Evolutionary conservation across 805 yeast species (phyloP).

Genomic region (Yamadazyma endophytica): DNA sequence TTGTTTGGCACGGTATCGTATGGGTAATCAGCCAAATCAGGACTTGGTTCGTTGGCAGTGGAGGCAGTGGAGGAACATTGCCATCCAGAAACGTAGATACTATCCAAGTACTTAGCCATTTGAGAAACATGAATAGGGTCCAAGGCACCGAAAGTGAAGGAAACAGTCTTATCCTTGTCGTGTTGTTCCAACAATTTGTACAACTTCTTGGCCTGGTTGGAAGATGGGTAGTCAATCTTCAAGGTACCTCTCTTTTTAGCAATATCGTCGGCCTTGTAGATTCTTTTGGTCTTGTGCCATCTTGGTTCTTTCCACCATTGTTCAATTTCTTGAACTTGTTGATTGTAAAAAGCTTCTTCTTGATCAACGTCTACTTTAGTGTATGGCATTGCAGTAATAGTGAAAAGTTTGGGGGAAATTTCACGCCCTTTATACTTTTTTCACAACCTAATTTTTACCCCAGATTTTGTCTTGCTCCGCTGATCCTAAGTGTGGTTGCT

Average conservation of each 20-base stretch:
- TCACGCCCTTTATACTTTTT: slow-evolving; percentile 5
- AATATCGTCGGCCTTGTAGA: slow-evolving; percentile 83
- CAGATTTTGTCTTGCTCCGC: slow-evolving; percentile 8
- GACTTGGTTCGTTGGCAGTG: slow-evolving; percentile 95
- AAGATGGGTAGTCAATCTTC: slow-evolving; percentile 71
- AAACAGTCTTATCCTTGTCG: slow-evolving; percentile 64
- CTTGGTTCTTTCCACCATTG: slow-evolving; percentile 94
- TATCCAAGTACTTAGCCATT: slow-evolving; percentile 93
- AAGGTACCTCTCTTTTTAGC: slow-evolving; percentile 84
- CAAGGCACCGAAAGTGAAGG: slow-evolving; percentile 92
- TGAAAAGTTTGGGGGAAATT: slow-evolving; percentile 4
- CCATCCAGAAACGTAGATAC: slow-evolving; percentile 96
- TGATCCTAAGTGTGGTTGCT: no score
- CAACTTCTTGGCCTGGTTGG: slow-evolving; percentile 77
- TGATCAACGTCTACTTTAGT: slow-evolving; percentile 53
- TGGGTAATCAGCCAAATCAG: slow-evolving; percentile 98
- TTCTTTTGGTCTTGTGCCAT: slow-evolving; percentile 84
- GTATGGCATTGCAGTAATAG: slow-evolving; percentile 56
- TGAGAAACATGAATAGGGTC: slow-evolving; percentile 95
- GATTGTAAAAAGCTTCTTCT: slow-evolving; percentile 62
- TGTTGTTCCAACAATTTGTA: slow-evolving; percentile 68
- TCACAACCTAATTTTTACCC: slow-evolving; percentile 7
- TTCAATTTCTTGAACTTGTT: slow-evolving; percentile 68
- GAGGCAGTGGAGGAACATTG: slow-evolving; percentile 98
- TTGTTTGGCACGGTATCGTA: slow-evolving; percentile 98